Percentiles rank a stretch among this genome's conserved stretches.
Conservation (phyloP, 345 rosid genomes). For the Iberis pinnata region DNA sequence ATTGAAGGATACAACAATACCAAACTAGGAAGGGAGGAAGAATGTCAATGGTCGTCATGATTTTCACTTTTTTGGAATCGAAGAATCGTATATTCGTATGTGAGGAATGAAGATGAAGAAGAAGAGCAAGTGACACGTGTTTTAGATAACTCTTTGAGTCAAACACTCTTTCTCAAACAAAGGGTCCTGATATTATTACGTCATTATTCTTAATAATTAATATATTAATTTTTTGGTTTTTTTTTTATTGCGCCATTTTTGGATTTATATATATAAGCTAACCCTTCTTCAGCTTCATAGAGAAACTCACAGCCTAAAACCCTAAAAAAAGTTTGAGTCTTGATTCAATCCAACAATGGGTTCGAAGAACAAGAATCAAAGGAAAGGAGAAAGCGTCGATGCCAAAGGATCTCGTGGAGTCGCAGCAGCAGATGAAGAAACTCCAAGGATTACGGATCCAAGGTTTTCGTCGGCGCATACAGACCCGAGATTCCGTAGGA, state of each 20-base stretch:
- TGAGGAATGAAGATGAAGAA: too few relatives aligned
- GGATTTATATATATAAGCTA: too few relatives aligned
- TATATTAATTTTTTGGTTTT: too few relatives aligned
- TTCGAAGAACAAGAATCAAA: constrained; percentile 18
- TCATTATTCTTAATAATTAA: too few relatives aligned
- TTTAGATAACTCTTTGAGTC: too few relatives aligned
- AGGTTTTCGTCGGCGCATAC: constrained; percentile 62
- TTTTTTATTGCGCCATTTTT: too few relatives aligned
- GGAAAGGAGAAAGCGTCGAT: constrained; percentile 5
- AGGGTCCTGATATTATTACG: too few relatives aligned
- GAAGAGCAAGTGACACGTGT: too few relatives aligned
- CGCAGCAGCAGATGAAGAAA: constrained; percentile 13
- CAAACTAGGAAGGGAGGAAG: too few relatives aligned
- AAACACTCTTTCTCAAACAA: too few relatives aligned
- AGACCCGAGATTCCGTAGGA: constrained; percentile 84
- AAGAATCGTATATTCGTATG: too few relatives aligned
- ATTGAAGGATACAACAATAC: too few relatives aligned
- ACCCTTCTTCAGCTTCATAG: neutral
- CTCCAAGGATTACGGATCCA: constrained; percentile 43
- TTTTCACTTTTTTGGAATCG: neutral
- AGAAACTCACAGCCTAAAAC: constrained; percentile 17
- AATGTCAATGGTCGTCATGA: neutral
- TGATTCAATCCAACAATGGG: constrained; percentile 10
- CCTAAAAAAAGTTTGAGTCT: neutral
- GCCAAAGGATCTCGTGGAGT: constrained; percentile 12